These are phyloP conservation scores for Ballota nigra DNA, from an alignment of 257 asterid genomes.

Conservation along the genomic window DNA sequence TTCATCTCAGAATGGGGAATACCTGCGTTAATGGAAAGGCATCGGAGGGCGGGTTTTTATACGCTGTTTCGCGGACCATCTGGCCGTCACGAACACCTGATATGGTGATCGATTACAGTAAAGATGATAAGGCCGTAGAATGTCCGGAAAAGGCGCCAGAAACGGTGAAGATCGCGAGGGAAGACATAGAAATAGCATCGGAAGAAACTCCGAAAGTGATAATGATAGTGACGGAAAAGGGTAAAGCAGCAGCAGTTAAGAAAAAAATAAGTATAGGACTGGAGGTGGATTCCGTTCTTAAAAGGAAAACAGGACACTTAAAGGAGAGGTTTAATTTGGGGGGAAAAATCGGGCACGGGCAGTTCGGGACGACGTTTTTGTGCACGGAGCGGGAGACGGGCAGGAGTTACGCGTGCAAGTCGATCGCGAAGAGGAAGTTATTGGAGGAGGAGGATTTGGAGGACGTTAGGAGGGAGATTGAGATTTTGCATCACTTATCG, in stretches of 20 bases:
- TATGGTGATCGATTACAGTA: background rate
- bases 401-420: conserved; percentile 63
- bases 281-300: conserved; percentile 62
- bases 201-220: background rate
- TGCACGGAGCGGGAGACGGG: conserved; percentile 56
- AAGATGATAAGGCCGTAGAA: background rate
- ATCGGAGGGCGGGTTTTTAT: conserved; percentile 23
- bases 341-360: conserved; percentile 68
- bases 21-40: conserved; percentile 32
- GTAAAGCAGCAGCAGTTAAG: conserved; percentile 25
- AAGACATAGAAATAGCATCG: background rate
- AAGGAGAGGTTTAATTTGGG: conserved; percentile 58
- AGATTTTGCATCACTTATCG: conserved; percentile 75
- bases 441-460: conserved; percentile 62
- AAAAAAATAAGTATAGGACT: conserved; percentile 65
- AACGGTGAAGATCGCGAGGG: background rate
- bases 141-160: background rate
- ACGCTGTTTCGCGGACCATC: conserved; percentile 22
- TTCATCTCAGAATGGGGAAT: conserved; percentile 52
- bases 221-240: conserved; percentile 24
- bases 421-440: conserved; percentile 74
- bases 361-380: conserved; percentile 68
- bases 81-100: conserved; percentile 31
- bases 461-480: conserved; percentile 82
- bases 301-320: conserved; percentile 53